These are phyloP conservation scores for Letharia lupina DNA, from an alignment of 495 filamentous ascomycete genomes.

Conservation along the genomic window DNA sequence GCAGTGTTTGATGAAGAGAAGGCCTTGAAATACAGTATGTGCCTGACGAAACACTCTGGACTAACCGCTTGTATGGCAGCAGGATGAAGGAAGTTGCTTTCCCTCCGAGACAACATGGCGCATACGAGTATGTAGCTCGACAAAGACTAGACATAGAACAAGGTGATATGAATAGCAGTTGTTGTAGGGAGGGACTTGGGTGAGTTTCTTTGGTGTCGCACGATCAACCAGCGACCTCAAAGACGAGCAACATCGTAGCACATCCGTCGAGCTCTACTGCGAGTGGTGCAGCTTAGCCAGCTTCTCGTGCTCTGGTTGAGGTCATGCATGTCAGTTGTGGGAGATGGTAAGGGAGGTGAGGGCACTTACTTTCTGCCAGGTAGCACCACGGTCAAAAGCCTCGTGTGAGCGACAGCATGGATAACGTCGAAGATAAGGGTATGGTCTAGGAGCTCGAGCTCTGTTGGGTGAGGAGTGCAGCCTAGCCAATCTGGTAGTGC, in stretches of 20 bases:
- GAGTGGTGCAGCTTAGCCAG: background rate
- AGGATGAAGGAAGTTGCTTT: background rate
- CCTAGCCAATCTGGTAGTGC: too few relatives aligned
- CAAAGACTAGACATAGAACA: background rate
- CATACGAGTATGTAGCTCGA: background rate
- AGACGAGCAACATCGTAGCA: background rate
- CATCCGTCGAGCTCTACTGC: background rate
- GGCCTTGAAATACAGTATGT: background rate
- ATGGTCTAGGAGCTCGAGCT: too few relatives aligned
- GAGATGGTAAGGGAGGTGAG: too few relatives aligned
- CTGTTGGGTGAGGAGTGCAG: too few relatives aligned
- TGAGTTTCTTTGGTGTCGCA: background rate
- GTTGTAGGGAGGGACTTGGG: background rate
- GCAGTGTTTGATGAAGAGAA: background rate
- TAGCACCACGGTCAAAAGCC: background rate
- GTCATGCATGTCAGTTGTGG: too few relatives aligned
- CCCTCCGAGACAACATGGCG: background rate
- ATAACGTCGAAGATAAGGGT: too few relatives aligned
- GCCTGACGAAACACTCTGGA: background rate
- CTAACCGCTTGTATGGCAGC: background rate
- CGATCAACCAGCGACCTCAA: background rate
- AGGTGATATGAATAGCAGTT: background rate
- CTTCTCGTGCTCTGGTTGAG: background rate
- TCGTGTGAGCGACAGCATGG: background rate
- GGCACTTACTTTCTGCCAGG: too few relatives aligned